Evolutionary conservation across 257 asterid genomes (phyloP), one percentile per base, ranked within the genome.

Genomic region (Lycium barbarum): DNA sequence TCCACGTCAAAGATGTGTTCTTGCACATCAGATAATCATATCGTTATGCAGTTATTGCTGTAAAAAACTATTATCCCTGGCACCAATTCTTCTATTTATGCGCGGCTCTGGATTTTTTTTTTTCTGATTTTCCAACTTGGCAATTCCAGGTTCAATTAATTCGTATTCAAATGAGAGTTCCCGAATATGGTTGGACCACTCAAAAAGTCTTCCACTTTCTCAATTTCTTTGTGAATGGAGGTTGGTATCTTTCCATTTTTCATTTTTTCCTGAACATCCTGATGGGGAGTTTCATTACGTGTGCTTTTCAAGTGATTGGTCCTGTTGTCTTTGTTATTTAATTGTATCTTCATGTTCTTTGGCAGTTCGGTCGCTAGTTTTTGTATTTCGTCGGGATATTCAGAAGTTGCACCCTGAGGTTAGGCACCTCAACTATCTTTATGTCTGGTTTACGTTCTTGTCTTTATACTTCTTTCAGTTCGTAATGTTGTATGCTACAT

Each of bases 121-220:
- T 40, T 35, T 83, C 76, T 66, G 51, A 82, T 65, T 22, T 76
- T 26, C 22, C 62, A 49, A 76, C 45, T 83, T 83, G 85, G 33
- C 40, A 26, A 15, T 87, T 67, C 57, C 86, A 95, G 99, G 92
- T 95, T 66, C 99, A 95, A 92, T 87, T 94, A 90, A 88, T 92
- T 86, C 95, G 99, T 72, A 95, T 95, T 89, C 99, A 95, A 87
- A 72, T 92, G 89, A 95, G 99, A 91, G 98, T 95, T 79, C 98
- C 99, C 0, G 98, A 95, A 86, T 95, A 93, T 85, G 99, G 99
- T 78, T 96, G 99, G 99, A 96, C 99, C 70, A 96, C 99, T 13
- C 99, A 96, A 87, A 96, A 96, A 92, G 99, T 96, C 85, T 96
- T 95, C 89, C 99, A 95, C 88, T 95, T 94, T 85, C 99, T 96